Conservation (phyloP, 202 grass and related monocot genomes). For the Alloteropsis angusta region DNA sequence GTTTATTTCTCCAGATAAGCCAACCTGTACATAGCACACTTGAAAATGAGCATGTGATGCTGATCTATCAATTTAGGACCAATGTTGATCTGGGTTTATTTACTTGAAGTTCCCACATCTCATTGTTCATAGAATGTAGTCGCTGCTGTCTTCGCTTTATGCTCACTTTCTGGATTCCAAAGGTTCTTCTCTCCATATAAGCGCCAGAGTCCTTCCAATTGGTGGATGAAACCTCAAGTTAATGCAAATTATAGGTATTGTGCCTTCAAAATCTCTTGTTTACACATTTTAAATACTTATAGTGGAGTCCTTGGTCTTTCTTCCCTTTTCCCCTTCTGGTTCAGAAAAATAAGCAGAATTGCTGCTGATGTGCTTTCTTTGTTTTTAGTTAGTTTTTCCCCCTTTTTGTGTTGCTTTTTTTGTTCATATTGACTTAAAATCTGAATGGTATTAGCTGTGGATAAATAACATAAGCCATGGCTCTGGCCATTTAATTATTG, state of each 20-base stretch:
- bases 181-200: constrained; percentile 52
- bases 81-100: constrained; percentile 22
- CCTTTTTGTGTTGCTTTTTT: not conserved
- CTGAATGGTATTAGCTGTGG: not conserved
- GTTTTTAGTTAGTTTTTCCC: not conserved
- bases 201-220: constrained; percentile 50
- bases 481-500: not conserved
- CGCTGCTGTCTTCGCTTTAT: constrained; percentile 22
- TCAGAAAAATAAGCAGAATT: not conserved
- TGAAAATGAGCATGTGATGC: constrained; percentile 14
- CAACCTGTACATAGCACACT: constrained; percentile 41
- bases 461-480: not conserved
- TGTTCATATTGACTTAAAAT: not conserved
- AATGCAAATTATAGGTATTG: not conserved
- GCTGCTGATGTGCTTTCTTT: not conserved
- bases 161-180: constrained; percentile 46
- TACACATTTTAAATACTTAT: not conserved
- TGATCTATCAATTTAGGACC: constrained; percentile 8
- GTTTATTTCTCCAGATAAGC: constrained; percentile 49
- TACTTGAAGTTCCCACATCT: constrained; percentile 65
- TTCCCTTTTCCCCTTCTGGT: not conserved
- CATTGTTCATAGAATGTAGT: constrained; percentile 32
- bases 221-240: not conserved
- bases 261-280: not conserved
- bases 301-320: not conserved